Evolutionary conservation across 805 yeast genomes (phyloP).

Genomic region (Saccharomycopsis fermentans): DNA sequence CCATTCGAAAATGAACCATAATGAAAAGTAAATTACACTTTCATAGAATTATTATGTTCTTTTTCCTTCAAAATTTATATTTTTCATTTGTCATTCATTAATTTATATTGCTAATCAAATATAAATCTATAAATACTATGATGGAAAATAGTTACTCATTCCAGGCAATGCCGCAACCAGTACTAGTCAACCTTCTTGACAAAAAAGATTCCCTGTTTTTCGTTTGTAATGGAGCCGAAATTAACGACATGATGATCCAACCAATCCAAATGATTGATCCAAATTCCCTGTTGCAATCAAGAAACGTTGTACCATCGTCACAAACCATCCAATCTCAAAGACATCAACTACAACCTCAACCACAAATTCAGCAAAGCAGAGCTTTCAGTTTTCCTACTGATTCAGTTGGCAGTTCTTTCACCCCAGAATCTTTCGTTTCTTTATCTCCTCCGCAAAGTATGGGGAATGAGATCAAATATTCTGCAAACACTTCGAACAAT

Average conservation of each 20-base stretch:
- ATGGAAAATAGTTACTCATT: background rate
- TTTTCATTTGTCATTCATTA: too few species aligned
- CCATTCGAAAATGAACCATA: background rate
- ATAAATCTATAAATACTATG: background rate
- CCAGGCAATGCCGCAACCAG: background rate
- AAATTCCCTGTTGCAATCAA: background rate
- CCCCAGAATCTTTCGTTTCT: slow-evolving; percentile 12
- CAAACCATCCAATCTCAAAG: background rate
- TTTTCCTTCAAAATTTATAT: background rate
- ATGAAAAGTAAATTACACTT: too few species aligned
- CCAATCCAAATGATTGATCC: background rate
- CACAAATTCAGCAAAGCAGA: background rate
- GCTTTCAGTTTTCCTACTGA: background rate
- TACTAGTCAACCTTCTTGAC: background rate
- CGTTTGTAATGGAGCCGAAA: background rate
- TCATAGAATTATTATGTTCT: too few species aligned
- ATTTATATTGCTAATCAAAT: background rate
- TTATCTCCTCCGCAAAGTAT: slow-evolving; percentile 11
- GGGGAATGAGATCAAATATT: background rate
- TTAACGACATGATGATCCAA: background rate
- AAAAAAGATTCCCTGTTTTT: background rate
- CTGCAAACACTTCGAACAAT: background rate
- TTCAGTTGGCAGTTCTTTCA: background rate
- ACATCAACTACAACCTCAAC: background rate
- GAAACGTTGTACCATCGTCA: background rate